A percentile compares a stretch with the other conserved stretches of the same genome.
These are phyloP conservation scores for Exophiala mesophila DNA, from an alignment of 2,329 filamentous ascomycete species.

Conservation along the genomic window DNA sequence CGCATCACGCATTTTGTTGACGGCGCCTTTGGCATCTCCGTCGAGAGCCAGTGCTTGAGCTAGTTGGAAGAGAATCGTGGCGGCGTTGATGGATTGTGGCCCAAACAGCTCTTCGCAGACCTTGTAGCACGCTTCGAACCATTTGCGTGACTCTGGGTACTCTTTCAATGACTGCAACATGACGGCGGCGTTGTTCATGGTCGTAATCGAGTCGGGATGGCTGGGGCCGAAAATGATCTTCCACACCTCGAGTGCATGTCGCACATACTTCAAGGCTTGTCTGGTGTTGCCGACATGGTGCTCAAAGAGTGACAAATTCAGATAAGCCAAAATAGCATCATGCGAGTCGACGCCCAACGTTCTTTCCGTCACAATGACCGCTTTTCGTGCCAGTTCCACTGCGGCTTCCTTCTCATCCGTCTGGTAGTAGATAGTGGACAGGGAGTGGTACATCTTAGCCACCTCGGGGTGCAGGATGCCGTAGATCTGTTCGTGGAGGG, in stretches of 20 bases:
- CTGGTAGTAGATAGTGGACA: constrained; percentile 95
- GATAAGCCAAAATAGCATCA: constrained; percentile 90
- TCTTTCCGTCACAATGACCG: constrained; percentile 90
- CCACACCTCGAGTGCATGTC: constrained; percentile 91
- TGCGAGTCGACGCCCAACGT: constrained; percentile 90
- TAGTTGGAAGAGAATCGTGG: constrained; percentile 93
- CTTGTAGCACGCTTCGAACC: constrained; percentile 89
- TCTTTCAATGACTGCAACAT: constrained; percentile 96
- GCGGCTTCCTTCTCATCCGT: constrained; percentile 97
- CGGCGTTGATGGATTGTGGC: constrained; percentile 83
- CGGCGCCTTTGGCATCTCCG: constrained; percentile 85
- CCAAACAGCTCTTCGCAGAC: constrained; percentile 89
- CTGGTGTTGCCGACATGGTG: constrained; percentile 89
- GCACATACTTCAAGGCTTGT: constrained; percentile 79
- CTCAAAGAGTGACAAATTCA: constrained; percentile 91
- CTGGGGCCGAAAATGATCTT: constrained; percentile 91
- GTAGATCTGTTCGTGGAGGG: constrained; percentile 97
- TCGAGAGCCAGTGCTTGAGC: constrained; percentile 94
- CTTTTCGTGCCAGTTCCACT: constrained; percentile 91
- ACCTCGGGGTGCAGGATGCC: constrained; percentile 96
- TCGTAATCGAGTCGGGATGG: constrained; percentile 96
- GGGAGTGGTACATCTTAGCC: constrained; percentile 85
- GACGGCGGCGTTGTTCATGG: constrained; percentile 95
- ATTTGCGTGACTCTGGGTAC: constrained; percentile 88
- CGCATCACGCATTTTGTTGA: constrained; percentile 90